Conservation (phyloP, 2,329 filamentous ascomycete species). For the Juglanconis sp. region DNA sequence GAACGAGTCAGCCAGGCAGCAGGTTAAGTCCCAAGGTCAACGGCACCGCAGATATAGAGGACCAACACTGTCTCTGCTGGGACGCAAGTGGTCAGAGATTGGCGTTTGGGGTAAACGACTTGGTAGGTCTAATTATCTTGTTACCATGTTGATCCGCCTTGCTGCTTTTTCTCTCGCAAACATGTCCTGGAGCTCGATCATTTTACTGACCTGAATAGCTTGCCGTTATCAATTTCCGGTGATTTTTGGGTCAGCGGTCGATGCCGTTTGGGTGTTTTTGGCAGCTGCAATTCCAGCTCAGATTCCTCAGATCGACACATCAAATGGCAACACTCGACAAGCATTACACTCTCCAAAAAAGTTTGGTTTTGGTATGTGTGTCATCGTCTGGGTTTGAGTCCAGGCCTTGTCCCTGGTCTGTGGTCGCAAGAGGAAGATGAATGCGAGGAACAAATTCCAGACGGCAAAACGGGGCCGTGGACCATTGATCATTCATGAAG, state of each 20-base stretch:
- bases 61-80: conserved; percentile 61
- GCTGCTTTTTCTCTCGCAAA: neutral
- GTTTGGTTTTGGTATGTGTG: too few species aligned
- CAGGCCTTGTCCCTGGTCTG: too few species aligned
- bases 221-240: conserved; percentile 30
- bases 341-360: too few species aligned
- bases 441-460: too few species aligned
- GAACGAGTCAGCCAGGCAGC: conserved; percentile 47
- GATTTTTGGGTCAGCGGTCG: neutral
- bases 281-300: too few species aligned
- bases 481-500: too few species aligned
- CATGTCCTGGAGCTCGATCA: neutral
- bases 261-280: neutral
- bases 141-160: neutral
- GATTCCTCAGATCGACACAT: neutral
- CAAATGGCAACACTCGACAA: neutral
- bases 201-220: conserved; percentile 24
- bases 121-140: conserved; percentile 44
- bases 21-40: conserved; percentile 53
- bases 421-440: too few species aligned
- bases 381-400: too few species aligned
- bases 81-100: conserved; percentile 59
- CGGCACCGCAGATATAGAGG: conserved; percentile 54
- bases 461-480: too few species aligned
- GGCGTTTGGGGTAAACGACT: conserved; percentile 61